These are phyloP conservation scores for Camelina laxa DNA, from an alignment of 345 rosid species.

Conservation along the genomic window DNA sequence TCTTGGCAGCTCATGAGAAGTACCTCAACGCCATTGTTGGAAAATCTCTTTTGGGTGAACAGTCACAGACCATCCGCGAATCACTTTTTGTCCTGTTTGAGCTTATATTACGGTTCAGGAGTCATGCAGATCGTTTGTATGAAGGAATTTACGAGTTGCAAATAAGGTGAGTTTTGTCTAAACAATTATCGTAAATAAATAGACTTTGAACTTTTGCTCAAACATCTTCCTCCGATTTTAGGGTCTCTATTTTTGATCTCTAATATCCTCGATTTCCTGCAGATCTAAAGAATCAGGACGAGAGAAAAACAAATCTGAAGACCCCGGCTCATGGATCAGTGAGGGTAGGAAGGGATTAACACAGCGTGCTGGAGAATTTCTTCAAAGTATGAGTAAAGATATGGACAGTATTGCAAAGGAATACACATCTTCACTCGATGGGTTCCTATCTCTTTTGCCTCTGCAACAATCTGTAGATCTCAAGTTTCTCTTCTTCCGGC, in stretches of 20 bases:
- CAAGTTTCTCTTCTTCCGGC: constrained; percentile 93
- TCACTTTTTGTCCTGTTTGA: constrained; percentile 89
- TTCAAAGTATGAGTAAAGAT: constrained; percentile 77
- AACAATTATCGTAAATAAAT: background rate
- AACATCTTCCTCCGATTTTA: constrained; percentile 1
- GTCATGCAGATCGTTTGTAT: constrained; percentile 86
- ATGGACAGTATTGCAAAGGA: constrained; percentile 74
- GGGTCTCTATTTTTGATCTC: constrained; percentile 13
- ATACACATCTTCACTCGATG: constrained; percentile 71
- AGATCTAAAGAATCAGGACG: constrained; percentile 66
- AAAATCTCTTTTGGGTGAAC: constrained; percentile 92
- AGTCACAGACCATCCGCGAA: constrained; percentile 73
- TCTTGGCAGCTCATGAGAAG: constrained; percentile 93
- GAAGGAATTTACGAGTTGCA: constrained; percentile 92
- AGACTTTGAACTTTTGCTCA: background rate
- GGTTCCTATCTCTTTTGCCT: constrained; percentile 84
- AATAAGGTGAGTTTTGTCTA: constrained; percentile 61
- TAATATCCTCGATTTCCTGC: constrained; percentile 4
- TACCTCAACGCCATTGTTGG: constrained; percentile 85
- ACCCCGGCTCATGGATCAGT: constrained; percentile 66
- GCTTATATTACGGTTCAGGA: constrained; percentile 80
- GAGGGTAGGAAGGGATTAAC: constrained; percentile 90
- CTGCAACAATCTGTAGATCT: constrained; percentile 90
- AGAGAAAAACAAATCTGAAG: constrained; percentile 58
- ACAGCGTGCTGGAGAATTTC: constrained; percentile 90